Percentiles rank a stretch among this genome's conserved stretches.
These are phyloP conservation scores for Oehlia diaphana DNA, from an alignment of 192 early-diverging fungal genomes.

Conservation along the genomic window DNA sequence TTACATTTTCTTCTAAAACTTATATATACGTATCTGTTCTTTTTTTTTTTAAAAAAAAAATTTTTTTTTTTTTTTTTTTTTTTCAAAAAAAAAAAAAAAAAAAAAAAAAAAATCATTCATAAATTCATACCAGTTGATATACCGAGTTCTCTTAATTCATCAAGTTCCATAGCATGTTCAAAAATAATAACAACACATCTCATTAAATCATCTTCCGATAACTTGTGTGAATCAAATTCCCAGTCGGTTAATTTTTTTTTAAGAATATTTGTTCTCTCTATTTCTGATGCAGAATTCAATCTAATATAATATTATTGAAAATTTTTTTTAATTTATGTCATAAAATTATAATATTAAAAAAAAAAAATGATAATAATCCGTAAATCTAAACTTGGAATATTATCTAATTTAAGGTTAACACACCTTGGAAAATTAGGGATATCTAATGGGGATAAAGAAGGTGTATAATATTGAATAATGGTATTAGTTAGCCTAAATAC, in stretches of 20 bases:
- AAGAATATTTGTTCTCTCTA: conserved; percentile 44
- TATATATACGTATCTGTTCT: too few relatives aligned
- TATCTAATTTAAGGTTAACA: too few relatives aligned
- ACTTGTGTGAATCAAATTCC: conserved; percentile 72
- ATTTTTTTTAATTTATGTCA: too few relatives aligned
- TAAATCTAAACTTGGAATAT: conserved; percentile 1
- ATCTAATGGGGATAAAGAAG: conserved; percentile 3
- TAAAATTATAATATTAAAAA: too few relatives aligned
- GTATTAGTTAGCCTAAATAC: conserved; percentile 25
- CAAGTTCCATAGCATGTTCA: conserved; percentile 59
- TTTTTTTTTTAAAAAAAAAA: too few relatives aligned
- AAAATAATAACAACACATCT: conserved; percentile 69
- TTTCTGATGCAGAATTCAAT: conserved; percentile 34
- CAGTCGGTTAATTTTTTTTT: conserved; percentile 60
- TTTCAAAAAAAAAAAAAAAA: too few relatives aligned
- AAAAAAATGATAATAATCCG: background rate
- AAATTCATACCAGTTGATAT: conserved; percentile 52
- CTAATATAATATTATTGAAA: conserved; percentile 26
- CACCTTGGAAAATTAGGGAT: conserved; percentile 31
- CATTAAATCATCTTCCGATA: conserved; percentile 62
- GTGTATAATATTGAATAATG: conserved; percentile 21
- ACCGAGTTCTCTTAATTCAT: conserved; percentile 55
- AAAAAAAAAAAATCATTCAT: background rate
- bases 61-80: too few relatives aligned
- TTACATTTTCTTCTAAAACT: too few relatives aligned